Conservation (phyloP, 78 protist genomes). For the Dictyostelium capitatum region DNA sequence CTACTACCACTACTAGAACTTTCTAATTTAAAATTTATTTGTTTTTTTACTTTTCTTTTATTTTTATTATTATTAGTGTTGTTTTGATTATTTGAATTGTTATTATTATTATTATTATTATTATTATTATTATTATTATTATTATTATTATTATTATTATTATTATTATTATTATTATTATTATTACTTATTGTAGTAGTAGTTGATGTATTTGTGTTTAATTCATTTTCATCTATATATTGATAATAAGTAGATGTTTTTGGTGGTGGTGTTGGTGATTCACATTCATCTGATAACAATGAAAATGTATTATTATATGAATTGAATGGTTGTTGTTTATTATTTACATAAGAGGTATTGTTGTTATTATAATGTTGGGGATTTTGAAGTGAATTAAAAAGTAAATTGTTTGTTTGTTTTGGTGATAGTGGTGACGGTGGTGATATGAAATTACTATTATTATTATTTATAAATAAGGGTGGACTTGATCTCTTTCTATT, state of each 20-base stretch:
- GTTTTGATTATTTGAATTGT: background rate
- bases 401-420: constrained; percentile 31
- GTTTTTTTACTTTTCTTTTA: constrained; percentile 1
- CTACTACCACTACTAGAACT: background rate
- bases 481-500: constrained; percentile 13
- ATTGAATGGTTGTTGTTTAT: too few relatives aligned
- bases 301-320: background rate
- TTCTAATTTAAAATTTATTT: constrained; percentile 9
- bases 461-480: constrained; percentile 7
- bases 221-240: constrained; percentile 28
- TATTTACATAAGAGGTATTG: background rate
- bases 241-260: background rate
- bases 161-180: background rate
- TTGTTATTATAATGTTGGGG: background rate
- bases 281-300: background rate
- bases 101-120: background rate
- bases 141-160: too few relatives aligned
- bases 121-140: background rate
- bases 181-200: background rate
- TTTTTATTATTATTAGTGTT: background rate
- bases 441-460: background rate
- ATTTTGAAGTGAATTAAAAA: background rate
- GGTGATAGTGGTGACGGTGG: constrained; percentile 36
- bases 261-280: background rate
- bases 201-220: background rate